These are phyloP conservation scores for Fibroporia radiculosa DNA, from an alignment of 768 basidiomycete genomes.

Conservation along the genomic window DNA sequence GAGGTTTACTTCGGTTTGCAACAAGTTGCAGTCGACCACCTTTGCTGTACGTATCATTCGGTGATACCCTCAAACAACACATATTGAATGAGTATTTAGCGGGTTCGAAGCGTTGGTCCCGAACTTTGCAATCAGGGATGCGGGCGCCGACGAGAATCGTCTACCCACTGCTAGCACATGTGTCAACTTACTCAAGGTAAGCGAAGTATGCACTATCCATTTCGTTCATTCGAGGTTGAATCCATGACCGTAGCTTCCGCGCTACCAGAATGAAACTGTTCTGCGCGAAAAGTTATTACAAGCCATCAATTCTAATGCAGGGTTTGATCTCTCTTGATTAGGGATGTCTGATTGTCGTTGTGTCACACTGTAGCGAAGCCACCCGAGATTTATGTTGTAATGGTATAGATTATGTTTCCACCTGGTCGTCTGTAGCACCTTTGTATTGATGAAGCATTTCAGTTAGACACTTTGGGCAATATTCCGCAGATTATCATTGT, in stretches of 20 bases:
- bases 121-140: constrained; percentile 81
- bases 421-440: too few species aligned
- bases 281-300: constrained; percentile 74
- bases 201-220: constrained; percentile 5
- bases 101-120: constrained; percentile 86
- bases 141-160: constrained; percentile 62
- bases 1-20: constrained; percentile 78
- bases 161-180: constrained; percentile 81
- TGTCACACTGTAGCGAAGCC: neutral
- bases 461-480: too few species aligned
- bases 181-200: constrained; percentile 85
- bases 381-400: neutral
- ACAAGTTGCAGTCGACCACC: constrained; percentile 91
- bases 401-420: too few species aligned
- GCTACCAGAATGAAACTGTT: constrained; percentile 53
- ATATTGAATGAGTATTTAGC: constrained; percentile 25
- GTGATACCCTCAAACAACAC: neutral
- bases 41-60: constrained; percentile 53
- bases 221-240: neutral
- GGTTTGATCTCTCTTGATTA: constrained; percentile 80
- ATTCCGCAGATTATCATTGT: too few species aligned
- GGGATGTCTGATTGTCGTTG: neutral
- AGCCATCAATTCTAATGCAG: constrained; percentile 81
- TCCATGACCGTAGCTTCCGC: constrained; percentile 48
- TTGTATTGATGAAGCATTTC: too few species aligned